These are phyloP conservation scores for Pestalotiopsis sp. DNA, from an alignment of 2,329 filamentous ascomycete genomes.

Conservation along the genomic window DNA sequence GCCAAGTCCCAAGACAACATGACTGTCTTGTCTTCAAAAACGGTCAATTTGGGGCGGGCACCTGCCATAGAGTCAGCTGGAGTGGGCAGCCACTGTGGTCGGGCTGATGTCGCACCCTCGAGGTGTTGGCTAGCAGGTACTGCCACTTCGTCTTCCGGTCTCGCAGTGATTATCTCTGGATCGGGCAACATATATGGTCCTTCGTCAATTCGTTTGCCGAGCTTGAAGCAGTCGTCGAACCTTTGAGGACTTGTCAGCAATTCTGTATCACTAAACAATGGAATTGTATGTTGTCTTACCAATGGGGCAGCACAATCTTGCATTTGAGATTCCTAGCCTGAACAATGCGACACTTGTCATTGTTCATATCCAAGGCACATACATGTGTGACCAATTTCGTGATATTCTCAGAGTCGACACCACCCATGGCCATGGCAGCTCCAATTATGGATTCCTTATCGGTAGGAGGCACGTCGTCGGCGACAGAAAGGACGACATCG, in stretches of 20 bases:
- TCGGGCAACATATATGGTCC: constrained; percentile 83
- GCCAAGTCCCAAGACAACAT: constrained; percentile 77
- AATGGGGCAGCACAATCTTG: constrained; percentile 91
- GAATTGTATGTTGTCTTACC: constrained; percentile 53
- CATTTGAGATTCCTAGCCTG: constrained; percentile 67
- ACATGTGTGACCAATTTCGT: constrained; percentile 83
- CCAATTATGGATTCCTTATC: constrained; percentile 94
- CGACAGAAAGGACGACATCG: constrained; percentile 80
- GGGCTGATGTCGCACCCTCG: constrained; percentile 64
- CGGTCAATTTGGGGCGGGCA: constrained; percentile 59
- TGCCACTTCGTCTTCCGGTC: constrained; percentile 57
- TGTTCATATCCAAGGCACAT: constrained; percentile 77
- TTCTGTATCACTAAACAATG: background rate
- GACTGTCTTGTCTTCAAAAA: constrained; percentile 78
- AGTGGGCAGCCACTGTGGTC: constrained; percentile 46
- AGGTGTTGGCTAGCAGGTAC: constrained; percentile 64
- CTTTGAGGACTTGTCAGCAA: constrained; percentile 43
- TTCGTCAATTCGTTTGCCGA: constrained; percentile 90
- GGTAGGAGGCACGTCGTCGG: constrained; percentile 79
- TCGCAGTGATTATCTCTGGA: constrained; percentile 74
- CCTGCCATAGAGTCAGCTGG: constrained; percentile 39
- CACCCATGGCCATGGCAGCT: constrained; percentile 86
- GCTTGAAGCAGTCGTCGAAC: constrained; percentile 95
- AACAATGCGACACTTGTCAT: constrained; percentile 70
- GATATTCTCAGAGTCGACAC: constrained; percentile 73